Conservation (phyloP, 805 yeast species). For the Pichia sporocuriosa region DNA sequence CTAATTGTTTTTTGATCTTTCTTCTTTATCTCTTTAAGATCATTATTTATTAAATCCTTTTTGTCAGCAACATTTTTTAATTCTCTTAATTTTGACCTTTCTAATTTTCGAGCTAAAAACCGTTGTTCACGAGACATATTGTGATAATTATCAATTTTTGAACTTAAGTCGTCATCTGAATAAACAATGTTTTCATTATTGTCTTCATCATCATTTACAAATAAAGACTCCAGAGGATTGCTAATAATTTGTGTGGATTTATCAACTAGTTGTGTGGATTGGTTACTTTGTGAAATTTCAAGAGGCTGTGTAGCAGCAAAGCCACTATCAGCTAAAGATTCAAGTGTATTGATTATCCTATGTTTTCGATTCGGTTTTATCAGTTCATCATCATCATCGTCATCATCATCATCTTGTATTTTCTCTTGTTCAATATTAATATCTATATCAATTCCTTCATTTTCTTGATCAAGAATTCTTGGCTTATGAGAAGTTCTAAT, state of each 20-base stretch:
- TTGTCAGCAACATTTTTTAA: neutral
- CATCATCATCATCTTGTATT: slow-evolving; percentile 9
- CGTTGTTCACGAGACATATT: slow-evolving; percentile 23
- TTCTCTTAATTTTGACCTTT: slow-evolving; percentile 9
- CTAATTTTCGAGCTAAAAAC: slow-evolving; percentile 22
- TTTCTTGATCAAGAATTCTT: slow-evolving; percentile 8
- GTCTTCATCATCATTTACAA: slow-evolving; percentile 7
- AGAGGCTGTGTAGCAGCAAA: neutral
- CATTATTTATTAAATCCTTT: slow-evolving; percentile 1
- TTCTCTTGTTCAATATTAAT: neutral
- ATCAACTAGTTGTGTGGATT: neutral
- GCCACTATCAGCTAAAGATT: neutral
- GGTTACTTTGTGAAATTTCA: neutral
- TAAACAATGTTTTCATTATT: slow-evolving; percentile 3
- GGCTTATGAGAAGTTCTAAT: too few relatives aligned
- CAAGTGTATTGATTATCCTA: too few relatives aligned
- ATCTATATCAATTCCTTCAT: neutral
- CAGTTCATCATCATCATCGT: neutral
- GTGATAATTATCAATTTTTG: slow-evolving; percentile 17
- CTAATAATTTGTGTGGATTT: neutral
- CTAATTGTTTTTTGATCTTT: slow-evolving; percentile 5
- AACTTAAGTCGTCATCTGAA: slow-evolving; percentile 3
- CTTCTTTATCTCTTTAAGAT: neutral
- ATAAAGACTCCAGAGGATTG: neutral
- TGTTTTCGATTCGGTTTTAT: slow-evolving; percentile 1